These are phyloP conservation scores for Thermothielavioides terrestris DNA, from an alignment of 495 filamentous ascomycete species.

Conservation along the genomic window DNA sequence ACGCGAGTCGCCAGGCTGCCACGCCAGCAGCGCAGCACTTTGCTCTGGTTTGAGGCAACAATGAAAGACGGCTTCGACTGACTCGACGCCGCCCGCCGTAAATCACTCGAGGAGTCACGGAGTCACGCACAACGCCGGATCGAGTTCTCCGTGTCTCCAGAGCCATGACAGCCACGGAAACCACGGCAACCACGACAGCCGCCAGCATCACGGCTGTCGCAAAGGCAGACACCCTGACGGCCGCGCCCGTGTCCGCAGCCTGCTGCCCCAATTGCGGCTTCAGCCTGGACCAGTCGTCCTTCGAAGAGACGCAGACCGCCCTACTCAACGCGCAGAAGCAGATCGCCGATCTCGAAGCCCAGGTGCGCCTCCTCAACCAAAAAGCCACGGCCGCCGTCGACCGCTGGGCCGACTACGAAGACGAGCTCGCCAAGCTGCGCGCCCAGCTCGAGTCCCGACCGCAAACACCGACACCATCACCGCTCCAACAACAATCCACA, in stretches of 20 bases:
- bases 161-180: conserved; percentile 3
- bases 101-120: no score
- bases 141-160: not conserved
- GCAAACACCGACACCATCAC: conserved; percentile 1
- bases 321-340: conserved; percentile 51
- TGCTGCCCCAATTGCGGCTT: conserved; percentile 34
- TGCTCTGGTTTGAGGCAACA: not conserved
- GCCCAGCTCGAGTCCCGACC: conserved; percentile 26
- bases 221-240: conserved; percentile 8
- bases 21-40: not conserved
- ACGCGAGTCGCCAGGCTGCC: no score
- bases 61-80: no score
- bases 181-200: conserved; percentile 4
- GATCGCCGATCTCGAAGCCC: conserved; percentile 73
- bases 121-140: not conserved
- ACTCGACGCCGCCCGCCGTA: no score
- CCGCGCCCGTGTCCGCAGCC: not conserved
- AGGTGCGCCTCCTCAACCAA: conserved; percentile 62
- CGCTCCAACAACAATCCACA: not conserved
- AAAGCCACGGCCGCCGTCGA: conserved; percentile 70
- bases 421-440: conserved; percentile 65
- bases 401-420: conserved; percentile 91
- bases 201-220: conserved; percentile 8
- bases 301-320: conserved; percentile 42
- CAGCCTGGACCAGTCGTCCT: conserved; percentile 28